Conservation (phyloP, 495 filamentous ascomycete genomes). For the Trichoderma asperelloides region DNA sequence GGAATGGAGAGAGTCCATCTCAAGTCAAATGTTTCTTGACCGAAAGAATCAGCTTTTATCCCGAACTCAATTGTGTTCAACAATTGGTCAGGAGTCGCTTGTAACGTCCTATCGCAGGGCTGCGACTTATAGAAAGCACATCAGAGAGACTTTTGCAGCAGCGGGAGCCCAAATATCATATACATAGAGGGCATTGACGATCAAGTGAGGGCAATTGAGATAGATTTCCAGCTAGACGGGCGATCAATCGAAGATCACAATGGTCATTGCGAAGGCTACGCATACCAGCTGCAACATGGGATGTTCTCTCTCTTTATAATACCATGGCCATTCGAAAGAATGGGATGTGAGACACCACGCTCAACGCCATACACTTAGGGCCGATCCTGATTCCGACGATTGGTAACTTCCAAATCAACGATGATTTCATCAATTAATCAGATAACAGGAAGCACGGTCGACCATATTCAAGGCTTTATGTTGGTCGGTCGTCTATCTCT, state of each 20-base stretch:
- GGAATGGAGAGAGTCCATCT: neutral
- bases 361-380: neutral
- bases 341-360: neutral
- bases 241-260: constrained; percentile 4
- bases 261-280: neutral
- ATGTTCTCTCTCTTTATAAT: neutral
- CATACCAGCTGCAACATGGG: neutral
- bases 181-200: neutral
- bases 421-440: too few species aligned
- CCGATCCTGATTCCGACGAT: too few species aligned
- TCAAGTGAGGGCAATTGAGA: neutral
- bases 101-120: neutral
- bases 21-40: neutral
- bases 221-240: neutral
- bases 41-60: neutral
- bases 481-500: too few species aligned
- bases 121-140: neutral
- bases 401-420: too few species aligned
- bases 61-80: neutral
- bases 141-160: neutral
- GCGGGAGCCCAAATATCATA: neutral
- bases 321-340: neutral
- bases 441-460: too few species aligned
- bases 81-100: neutral
- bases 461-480: too few species aligned